These are phyloP conservation scores for Platanthera zijinensis DNA, from an alignment of 106 monocot species.

Conservation along the genomic window DNA sequence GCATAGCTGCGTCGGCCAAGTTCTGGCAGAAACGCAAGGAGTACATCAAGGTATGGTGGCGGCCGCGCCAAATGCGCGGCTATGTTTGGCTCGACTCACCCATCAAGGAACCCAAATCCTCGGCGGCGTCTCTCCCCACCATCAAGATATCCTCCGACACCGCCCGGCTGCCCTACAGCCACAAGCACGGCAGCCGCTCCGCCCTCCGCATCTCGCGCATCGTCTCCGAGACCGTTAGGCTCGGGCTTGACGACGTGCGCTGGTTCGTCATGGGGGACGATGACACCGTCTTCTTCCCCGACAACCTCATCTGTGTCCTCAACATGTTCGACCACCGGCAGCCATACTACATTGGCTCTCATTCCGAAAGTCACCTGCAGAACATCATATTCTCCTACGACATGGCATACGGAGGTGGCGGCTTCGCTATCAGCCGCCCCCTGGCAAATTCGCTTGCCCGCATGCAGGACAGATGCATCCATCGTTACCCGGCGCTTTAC, in stretches of 20 bases:
- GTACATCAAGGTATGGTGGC: constrained; percentile 8
- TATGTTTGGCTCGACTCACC: constrained; percentile 12
- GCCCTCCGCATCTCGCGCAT: constrained; percentile 57
- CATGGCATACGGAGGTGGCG: constrained; percentile 75
- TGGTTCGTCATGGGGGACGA: constrained; percentile 39
- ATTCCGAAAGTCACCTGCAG: constrained; percentile 56
- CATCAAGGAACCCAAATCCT: constrained; percentile 16
- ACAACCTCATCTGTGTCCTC: constrained; percentile 4
- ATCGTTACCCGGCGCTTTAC: constrained; percentile 52
- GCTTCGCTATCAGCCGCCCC: constrained; percentile 57
- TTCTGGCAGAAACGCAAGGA: constrained; percentile 37
- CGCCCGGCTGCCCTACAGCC: background rate
- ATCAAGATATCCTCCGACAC: constrained; percentile 65
- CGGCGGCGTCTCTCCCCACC: constrained; percentile 28
- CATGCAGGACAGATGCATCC: constrained; percentile 50
- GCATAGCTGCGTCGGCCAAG: constrained; percentile 45
- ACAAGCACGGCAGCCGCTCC: constrained; percentile 7
- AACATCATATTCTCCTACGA: constrained; percentile 57
- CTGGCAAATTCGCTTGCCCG: constrained; percentile 31
- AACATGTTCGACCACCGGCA: constrained; percentile 45
- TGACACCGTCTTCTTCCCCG: constrained; percentile 47
- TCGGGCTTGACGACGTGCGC: background rate
- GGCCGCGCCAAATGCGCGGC: constrained; percentile 2
- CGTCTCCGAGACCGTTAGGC: constrained; percentile 30
- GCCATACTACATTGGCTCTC: constrained; percentile 53